phyloP scores from a whole-genome alignment of 2,329 filamentous ascomycete genomes.

The Leptographium galeiforme region DNA sequence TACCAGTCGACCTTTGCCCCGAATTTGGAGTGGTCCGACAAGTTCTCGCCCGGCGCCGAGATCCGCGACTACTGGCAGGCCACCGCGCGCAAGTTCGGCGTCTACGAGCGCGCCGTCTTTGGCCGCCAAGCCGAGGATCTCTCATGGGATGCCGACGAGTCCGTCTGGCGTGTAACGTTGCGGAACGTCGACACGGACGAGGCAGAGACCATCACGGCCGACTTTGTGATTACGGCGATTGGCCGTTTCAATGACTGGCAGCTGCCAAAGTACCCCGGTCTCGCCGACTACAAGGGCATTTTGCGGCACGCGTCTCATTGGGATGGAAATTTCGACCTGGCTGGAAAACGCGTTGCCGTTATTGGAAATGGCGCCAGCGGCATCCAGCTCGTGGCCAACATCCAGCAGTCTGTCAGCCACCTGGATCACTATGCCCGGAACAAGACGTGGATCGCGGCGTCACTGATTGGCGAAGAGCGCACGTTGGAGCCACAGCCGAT shows the following conservation, averaged over 20 bases:
- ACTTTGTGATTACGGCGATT: conserved; percentile 7
- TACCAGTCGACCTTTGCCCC: conserved; percentile 12
- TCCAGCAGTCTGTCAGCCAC: background rate
- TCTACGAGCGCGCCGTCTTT: conserved; percentile 1
- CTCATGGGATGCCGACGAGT: conserved; percentile 1
- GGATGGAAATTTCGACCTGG: background rate
- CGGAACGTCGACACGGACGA: conserved; percentile 14
- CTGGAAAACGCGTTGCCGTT: conserved; percentile 7
- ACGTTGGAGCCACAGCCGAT: background rate
- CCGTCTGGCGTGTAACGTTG: conserved; percentile 1
- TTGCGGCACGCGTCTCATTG: conserved; percentile 4
- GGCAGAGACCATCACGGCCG: conserved; percentile 17
- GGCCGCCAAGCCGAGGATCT: background rate
- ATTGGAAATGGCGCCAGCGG: conserved; percentile 11
- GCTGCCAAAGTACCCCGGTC: conserved; percentile 2
- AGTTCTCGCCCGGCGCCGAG: conserved; percentile 10
- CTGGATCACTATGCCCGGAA: conserved; percentile 8
- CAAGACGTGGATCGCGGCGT: conserved; percentile 6
- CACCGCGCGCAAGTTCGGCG: background rate
- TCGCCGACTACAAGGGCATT: background rate
- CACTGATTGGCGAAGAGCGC: background rate
- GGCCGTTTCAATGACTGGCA: conserved; percentile 1
- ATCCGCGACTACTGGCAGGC: conserved; percentile 10
- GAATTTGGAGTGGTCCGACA: conserved; percentile 9
- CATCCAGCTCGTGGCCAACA: conserved; percentile 5